Evolutionary conservation across 2,329 filamentous ascomycete species (phyloP).

Genomic region (Pseudophaeomoniella oleicola): DNA sequence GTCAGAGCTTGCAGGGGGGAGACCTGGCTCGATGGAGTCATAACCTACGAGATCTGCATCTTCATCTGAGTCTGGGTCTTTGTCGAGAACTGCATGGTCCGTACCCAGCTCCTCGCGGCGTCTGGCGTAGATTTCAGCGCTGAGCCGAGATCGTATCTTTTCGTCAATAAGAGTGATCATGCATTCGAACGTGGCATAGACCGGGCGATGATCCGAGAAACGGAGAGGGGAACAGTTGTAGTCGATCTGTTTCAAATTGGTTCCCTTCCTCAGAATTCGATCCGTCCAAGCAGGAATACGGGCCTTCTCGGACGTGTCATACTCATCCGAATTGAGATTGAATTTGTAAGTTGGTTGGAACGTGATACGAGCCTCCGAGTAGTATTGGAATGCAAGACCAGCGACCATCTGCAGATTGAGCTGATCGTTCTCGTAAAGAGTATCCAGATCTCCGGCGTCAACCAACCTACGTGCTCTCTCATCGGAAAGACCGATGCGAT

Average conservation of each 20-base stretch:
- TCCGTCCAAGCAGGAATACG: slow-evolving; percentile 97
- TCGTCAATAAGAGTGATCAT: slow-evolving; percentile 71
- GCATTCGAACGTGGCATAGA: slow-evolving; percentile 80
- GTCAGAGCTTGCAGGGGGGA: slow-evolving; percentile 49
- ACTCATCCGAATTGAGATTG: slow-evolving; percentile 73
- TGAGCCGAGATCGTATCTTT: slow-evolving; percentile 53
- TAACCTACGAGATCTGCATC: slow-evolving; percentile 74
- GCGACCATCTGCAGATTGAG: slow-evolving; percentile 94
- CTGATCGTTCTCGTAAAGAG: slow-evolving; percentile 26
- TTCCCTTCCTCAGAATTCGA: slow-evolving; percentile 73
- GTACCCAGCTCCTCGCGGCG: slow-evolving; percentile 48
- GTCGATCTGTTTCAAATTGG: slow-evolving; percentile 64
- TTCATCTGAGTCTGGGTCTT: slow-evolving; percentile 13
- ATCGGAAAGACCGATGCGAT: slow-evolving; percentile 73
- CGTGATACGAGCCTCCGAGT: slow-evolving; percentile 74
- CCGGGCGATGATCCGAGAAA: slow-evolving; percentile 93
- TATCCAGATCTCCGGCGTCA: slow-evolving; percentile 54
- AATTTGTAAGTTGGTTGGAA: slow-evolving; percentile 96
- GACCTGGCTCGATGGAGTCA: slow-evolving; percentile 66
- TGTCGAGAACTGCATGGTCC: slow-evolving; percentile 24
- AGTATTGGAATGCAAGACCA: slow-evolving; percentile 76
- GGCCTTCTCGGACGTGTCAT: slow-evolving; percentile 85
- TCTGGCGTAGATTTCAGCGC: slow-evolving; percentile 56
- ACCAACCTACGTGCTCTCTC: slow-evolving; percentile 66
- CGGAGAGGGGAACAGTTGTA: slow-evolving; percentile 71